Evolutionary conservation across 2,329 filamentous ascomycete species (phyloP).

Genomic region (Cytospora piceae): DNA sequence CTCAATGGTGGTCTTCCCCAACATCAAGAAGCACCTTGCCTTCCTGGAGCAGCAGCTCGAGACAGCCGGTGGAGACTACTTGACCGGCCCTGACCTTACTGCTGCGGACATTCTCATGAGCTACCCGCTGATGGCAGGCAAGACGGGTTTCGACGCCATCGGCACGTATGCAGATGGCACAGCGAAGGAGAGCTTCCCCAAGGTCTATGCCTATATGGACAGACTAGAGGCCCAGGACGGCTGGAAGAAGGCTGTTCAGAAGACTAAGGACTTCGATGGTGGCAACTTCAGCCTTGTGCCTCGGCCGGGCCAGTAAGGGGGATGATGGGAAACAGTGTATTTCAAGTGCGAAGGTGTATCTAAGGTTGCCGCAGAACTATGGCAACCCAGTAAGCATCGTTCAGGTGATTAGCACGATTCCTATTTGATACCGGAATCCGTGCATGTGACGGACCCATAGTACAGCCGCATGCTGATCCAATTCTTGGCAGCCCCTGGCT

Average conservation of each 20-base stretch:
- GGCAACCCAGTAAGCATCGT: background rate
- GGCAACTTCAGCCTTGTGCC: constrained; percentile 43
- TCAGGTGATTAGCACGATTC: background rate
- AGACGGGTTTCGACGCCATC: constrained; percentile 45
- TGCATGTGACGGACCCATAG: background rate
- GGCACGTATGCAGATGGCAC: constrained; percentile 43
- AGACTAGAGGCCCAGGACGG: constrained; percentile 51
- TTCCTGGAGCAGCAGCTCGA: constrained; percentile 55
- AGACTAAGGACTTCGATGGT: constrained; percentile 53
- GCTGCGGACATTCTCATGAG: constrained; percentile 59
- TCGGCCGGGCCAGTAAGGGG: constrained; percentile 3
- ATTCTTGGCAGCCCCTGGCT: background rate
- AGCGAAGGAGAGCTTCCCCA: constrained; percentile 43
- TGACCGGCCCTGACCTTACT: constrained; percentile 54
- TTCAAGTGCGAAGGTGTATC: background rate
- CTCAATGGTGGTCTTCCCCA: constrained; percentile 50
- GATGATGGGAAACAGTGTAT: background rate
- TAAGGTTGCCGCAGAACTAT: background rate
- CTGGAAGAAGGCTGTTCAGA: constrained; percentile 52
- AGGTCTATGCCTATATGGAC: constrained; percentile 49
- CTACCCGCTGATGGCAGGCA: constrained; percentile 53
- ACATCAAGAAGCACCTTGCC: constrained; percentile 50
- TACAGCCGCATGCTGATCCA: background rate
- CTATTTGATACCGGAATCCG: background rate
- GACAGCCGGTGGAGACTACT: constrained; percentile 49